Evolutionary conservation across 2,329 filamentous ascomycete species (phyloP).

Genomic region (Diaporthe sp.): DNA sequence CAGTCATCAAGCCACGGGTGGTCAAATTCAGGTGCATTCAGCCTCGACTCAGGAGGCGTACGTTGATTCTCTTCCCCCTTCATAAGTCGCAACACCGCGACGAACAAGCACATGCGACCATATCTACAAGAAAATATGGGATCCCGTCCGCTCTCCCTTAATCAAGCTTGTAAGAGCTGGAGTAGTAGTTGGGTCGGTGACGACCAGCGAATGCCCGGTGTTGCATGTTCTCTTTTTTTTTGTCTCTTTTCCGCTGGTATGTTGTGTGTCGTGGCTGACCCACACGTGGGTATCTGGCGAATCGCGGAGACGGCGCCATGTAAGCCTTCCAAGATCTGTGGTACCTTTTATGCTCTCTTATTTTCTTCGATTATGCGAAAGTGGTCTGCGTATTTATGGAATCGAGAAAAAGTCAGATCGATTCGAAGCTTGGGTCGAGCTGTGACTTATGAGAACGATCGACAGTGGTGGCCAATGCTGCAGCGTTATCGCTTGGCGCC

Average conservation of each 20-base stretch:
- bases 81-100: background rate
- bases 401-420: too few relatives aligned
- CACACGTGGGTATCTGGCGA: background rate
- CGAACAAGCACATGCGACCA: background rate
- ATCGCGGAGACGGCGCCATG: background rate
- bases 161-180: slow-evolving; percentile 28
- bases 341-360: background rate
- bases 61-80: background rate
- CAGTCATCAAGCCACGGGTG: background rate
- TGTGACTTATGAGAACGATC: background rate
- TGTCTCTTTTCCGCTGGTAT: background rate
- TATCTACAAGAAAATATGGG: slow-evolving; percentile 35
- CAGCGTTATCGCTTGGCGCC: background rate
- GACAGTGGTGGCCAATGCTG: too few relatives aligned
- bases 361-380: background rate
- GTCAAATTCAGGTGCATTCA: too few relatives aligned
- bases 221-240: slow-evolving; percentile 11
- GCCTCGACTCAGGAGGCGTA: background rate
- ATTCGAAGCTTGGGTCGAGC: background rate
- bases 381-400: fast-evolving
- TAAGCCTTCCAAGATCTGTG: background rate
- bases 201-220: slow-evolving; percentile 31
- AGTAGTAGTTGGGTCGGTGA: slow-evolving; percentile 32
- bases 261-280: background rate
- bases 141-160: slow-evolving; percentile 35